Conservation (phyloP, 352 stramenopile genomes). For the Elongisporangium prolatum region DNA sequence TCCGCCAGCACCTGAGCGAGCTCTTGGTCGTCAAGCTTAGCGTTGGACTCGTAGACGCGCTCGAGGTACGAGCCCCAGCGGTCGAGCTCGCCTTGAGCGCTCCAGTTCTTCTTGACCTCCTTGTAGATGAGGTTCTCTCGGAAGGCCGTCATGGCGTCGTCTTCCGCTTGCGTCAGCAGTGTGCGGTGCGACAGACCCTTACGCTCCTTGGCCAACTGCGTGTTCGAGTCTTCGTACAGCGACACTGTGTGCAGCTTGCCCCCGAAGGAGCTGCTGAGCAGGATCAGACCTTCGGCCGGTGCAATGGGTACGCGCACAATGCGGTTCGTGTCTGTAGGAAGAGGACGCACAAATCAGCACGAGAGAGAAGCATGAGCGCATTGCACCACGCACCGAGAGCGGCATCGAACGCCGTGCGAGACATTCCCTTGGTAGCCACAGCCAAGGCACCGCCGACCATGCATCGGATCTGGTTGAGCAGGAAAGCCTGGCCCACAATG, state of each 20-base stretch:
- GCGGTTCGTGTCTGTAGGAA: constrained; percentile 48
- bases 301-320: constrained; percentile 86
- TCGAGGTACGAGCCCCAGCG: constrained; percentile 57
- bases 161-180: constrained; percentile 43
- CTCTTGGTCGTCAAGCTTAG: constrained; percentile 35
- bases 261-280: constrained; percentile 79
- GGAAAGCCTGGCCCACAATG: constrained; percentile 78
- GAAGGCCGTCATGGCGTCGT: constrained; percentile 54
- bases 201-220: constrained; percentile 43
- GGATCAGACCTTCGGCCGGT: constrained; percentile 82
- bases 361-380: constrained; percentile 1
- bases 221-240: constrained; percentile 66
- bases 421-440: constrained; percentile 74
- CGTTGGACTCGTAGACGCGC: constrained; percentile 49
- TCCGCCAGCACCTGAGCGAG: constrained; percentile 28
- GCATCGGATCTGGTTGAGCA: constrained; percentile 89
- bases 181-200: constrained; percentile 53
- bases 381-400: constrained; percentile 44
- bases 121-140: constrained; percentile 73
- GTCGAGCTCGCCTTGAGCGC: constrained; percentile 37
- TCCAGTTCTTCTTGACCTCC: constrained; percentile 53
- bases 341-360: constrained; percentile 9
- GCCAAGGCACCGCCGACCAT: constrained; percentile 87
- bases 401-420: constrained; percentile 56
- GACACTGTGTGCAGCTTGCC: constrained; percentile 77